Conservation (phyloP, 2,329 filamentous ascomycete species). For the Botrytis cinerea region DNA sequence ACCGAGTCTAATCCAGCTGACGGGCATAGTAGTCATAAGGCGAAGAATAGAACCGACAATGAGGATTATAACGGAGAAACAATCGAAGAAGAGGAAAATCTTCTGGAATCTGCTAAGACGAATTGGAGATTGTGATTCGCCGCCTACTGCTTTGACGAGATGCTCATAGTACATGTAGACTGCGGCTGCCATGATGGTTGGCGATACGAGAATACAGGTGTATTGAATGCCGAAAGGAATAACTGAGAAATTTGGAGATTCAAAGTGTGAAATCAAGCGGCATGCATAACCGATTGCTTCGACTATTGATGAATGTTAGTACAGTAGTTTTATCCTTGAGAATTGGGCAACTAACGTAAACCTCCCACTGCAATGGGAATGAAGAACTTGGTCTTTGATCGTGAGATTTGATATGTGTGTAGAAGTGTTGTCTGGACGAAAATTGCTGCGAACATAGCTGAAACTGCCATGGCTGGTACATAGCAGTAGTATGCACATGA, state of each 20-base stretch:
- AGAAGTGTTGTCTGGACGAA: background rate
- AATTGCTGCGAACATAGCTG: background rate
- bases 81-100: conserved; percentile 21
- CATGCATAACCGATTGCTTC: conserved; percentile 19
- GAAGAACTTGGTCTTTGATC: conserved; percentile 9
- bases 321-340: background rate
- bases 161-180: conserved; percentile 21
- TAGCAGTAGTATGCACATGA: conserved; percentile 23
- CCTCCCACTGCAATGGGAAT: conserved; percentile 11
- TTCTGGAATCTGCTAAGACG: conserved; percentile 15
- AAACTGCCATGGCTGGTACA: background rate
- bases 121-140: conserved; percentile 4
- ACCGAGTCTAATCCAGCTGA: conserved; percentile 13
- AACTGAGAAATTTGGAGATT: conserved; percentile 14
- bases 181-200: conserved; percentile 18
- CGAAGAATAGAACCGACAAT: conserved; percentile 12
- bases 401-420: conserved; percentile 5
- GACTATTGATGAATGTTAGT: conserved; percentile 2
- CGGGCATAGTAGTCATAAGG: background rate
- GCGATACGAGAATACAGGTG: conserved; percentile 13
- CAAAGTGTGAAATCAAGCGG: conserved; percentile 6
- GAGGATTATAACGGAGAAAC: conserved; percentile 3
- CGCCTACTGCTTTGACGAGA: conserved; percentile 1
- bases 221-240: conserved; percentile 20
- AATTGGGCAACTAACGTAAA: background rate